A percentile compares a stretch with the other conserved stretches of the same genome.
phyloP scores from a whole-genome alignment of 495 filamentous ascomycete genomes.

The Xylaria nigripes region DNA sequence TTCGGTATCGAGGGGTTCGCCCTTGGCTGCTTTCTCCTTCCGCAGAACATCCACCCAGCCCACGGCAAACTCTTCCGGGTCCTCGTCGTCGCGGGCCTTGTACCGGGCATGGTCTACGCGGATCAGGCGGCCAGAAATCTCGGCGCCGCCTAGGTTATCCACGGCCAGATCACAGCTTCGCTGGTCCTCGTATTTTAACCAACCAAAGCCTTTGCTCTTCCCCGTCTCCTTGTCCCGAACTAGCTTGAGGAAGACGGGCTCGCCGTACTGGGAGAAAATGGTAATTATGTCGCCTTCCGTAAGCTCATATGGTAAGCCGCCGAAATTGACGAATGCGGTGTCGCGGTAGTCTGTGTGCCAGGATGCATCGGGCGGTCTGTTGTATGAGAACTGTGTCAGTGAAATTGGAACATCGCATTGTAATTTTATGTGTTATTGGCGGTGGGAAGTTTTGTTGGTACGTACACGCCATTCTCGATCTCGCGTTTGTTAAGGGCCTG shows the following conservation, averaged over 20 bases:
- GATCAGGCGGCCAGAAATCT: conserved; percentile 69
- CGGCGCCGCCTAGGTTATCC: conserved; percentile 85
- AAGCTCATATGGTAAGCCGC: conserved; percentile 87
- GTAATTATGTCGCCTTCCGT: conserved; percentile 93
- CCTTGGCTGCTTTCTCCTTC: conserved; percentile 25
- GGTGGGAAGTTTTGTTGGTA: conserved; percentile 3
- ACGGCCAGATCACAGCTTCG: conserved; percentile 91
- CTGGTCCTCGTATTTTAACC: conserved; percentile 98
- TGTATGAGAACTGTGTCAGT: conserved; percentile 8
- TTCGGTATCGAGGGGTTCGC: conserved; percentile 32
- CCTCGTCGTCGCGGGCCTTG: conserved; percentile 80
- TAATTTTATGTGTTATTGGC: not conserved
- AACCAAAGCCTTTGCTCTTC: conserved; percentile 86
- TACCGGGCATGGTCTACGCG: conserved; percentile 91
- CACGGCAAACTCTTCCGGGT: conserved; percentile 49
- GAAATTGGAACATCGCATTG: not conserved
- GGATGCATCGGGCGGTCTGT: conserved; percentile 69
- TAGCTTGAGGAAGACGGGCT: conserved; percentile 85
- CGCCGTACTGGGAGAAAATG: conserved; percentile 95
- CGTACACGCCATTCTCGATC: conserved; percentile 76
- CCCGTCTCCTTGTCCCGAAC: conserved; percentile 92
- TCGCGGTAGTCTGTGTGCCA: conserved; percentile 98
- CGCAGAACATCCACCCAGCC: conserved; percentile 39
- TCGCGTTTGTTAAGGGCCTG: conserved; percentile 92
- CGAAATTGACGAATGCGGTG: conserved; percentile 94